A percentile compares a stretch with the other conserved stretches of the same genome.
Evolutionary conservation across 495 filamentous ascomycete species (phyloP).

Genomic region (Trypethelium eluteriae): DNA sequence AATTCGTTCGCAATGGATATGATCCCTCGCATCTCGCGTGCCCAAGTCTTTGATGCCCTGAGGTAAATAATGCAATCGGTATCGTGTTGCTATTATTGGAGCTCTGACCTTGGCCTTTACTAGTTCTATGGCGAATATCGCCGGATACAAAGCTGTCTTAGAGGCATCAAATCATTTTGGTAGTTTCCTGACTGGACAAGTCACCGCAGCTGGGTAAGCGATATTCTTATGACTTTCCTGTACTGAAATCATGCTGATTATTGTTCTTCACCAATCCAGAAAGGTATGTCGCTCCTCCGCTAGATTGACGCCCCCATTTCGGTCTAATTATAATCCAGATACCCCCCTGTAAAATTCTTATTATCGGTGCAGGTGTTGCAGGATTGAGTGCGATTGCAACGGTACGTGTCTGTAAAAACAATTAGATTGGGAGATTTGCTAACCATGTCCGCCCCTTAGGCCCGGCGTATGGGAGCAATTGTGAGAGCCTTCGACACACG

Average conservation of each 20-base stretch:
- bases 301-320: not conserved
- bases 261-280: slow-evolving; percentile 12
- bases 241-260: slow-evolving; percentile 22
- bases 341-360: slow-evolving; percentile 71
- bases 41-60: slow-evolving; percentile 71
- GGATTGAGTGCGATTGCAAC: slow-evolving; percentile 75
- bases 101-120: slow-evolving; percentile 12
- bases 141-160: slow-evolving; percentile 76
- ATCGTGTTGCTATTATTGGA: not conserved
- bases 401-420: slow-evolving; percentile 10
- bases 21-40: slow-evolving; percentile 75
- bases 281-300: slow-evolving; percentile 19
- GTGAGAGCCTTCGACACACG: slow-evolving; percentile 78
- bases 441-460: slow-evolving; percentile 25
- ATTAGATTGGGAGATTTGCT: not conserved
- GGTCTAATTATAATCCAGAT: slow-evolving; percentile 43
- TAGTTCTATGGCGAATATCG: slow-evolving; percentile 79
- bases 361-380: slow-evolving; percentile 76
- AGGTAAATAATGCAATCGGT: slow-evolving; percentile 28
- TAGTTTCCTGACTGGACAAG: slow-evolving; percentile 72
- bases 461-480: slow-evolving; percentile 72
- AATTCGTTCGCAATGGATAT: slow-evolving; percentile 78
- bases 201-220: slow-evolving; percentile 62
- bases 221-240: slow-evolving; percentile 13
- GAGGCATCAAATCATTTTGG: slow-evolving; percentile 78